Evolutionary conservation across 768 basidiomycete species (phyloP).

Genomic region (Podaxis sp.): DNA sequence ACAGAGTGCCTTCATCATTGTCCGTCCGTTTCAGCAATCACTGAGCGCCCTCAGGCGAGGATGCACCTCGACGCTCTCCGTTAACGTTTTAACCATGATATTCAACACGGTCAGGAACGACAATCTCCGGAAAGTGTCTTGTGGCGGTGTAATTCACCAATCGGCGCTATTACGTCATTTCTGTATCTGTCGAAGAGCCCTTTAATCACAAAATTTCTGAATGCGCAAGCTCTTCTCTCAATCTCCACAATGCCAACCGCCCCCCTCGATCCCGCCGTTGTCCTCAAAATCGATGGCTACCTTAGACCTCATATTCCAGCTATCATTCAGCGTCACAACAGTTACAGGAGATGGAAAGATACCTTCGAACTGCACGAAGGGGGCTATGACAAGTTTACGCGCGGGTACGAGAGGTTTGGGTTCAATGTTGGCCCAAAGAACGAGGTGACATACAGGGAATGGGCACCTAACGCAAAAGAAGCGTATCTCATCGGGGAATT

Average conservation of each 20-base stretch:
- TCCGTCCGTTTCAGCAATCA: too few species aligned
- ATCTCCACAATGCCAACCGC: slow-evolving; percentile 37
- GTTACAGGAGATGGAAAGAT: slow-evolving; percentile 75
- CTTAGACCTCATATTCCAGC: slow-evolving; percentile 72
- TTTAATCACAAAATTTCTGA: neutral
- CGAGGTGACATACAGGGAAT: slow-evolving; percentile 85
- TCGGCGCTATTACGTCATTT: slow-evolving; percentile 6
- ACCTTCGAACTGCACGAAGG: slow-evolving; percentile 78
- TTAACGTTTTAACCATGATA: neutral
- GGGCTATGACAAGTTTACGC: slow-evolving; percentile 77
- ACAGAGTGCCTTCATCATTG: too few species aligned
- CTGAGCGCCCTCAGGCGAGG: too few species aligned
- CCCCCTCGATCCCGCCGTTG: slow-evolving; percentile 53
- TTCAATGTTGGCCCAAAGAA: slow-evolving; percentile 69
- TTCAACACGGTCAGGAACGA: neutral
- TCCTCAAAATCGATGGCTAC: slow-evolving; percentile 69
- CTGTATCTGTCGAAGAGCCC: slow-evolving; percentile 4
- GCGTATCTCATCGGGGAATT: slow-evolving; percentile 94
- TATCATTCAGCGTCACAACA: slow-evolving; percentile 67
- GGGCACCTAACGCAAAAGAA: slow-evolving; percentile 89
- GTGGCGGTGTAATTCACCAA: slow-evolving; percentile 4
- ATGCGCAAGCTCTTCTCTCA: slow-evolving; percentile 8
- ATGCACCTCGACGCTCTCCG: too few species aligned
- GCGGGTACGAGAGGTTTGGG: slow-evolving; percentile 80
- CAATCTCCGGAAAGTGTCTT: neutral